Evolutionary conservation across 2,329 filamentous ascomycete species (phyloP), one percentile per base, ranked within the genome.

Genomic region (Cadophora luteo-olivacea): DNA sequence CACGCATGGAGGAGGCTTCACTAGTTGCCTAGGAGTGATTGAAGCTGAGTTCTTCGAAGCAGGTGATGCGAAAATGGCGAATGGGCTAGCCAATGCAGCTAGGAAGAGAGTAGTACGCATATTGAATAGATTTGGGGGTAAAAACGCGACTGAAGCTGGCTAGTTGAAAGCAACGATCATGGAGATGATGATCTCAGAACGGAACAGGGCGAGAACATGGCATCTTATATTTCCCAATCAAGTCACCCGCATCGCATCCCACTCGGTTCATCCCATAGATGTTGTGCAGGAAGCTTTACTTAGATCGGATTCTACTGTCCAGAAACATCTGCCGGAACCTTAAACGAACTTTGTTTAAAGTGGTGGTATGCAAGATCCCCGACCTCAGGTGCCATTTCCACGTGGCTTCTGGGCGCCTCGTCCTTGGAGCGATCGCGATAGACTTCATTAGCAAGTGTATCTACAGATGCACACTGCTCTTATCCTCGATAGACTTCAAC

Each of bases 1-100:
- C 29, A 52, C 12, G 22, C 61, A 64, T 24, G 61, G 61, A 11
- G 25, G 25, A 3, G 61, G 61, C 14, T 64, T 64, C 9, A 54
- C 61, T 14, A 64, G 12, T 22, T 54, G 51, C 29, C 51, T 29
- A 5, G 9, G 14, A 16, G 7, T 54, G 24, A 29, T 54, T 4
- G 29, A 9, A 16, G 9, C 11, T 1, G 25, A 54, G 12, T 29
- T 24, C 16, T 25, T 9, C 24, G 51, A 54, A 54, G 51, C 51
- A 29, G 24, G 24, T 54, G 51, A 24, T 25, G 24, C 51, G 24
- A 54, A 14, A 22, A 54, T 32, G 5, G 51, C 29, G 22, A 54
- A 54, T 54, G 51, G 51, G 22, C 24, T 12, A 14, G 51, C 51
- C 12, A 54, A 24, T 14, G 22, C 51, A 7, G 24, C 4, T 54